Conservation (phyloP, 2,329 filamentous ascomycete species). For the Nemania sp. region DNA sequence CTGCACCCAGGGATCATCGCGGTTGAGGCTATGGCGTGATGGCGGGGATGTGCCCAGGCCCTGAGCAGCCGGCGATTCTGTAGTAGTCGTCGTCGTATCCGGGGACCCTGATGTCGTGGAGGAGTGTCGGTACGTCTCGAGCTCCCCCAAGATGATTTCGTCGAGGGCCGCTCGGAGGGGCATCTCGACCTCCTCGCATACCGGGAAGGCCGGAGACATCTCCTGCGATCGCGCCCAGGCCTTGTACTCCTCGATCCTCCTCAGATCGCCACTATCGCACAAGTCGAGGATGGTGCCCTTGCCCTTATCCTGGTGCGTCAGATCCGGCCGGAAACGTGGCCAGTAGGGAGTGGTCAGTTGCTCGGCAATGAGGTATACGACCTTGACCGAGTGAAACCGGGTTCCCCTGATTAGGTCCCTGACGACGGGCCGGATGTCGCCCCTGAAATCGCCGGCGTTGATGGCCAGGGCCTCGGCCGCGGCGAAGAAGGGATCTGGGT, state of each 20-base stretch:
- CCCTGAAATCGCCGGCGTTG: conserved; percentile 34
- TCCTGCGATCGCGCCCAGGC: conserved; percentile 38
- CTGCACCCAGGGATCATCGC: conserved; percentile 35
- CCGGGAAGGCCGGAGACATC: conserved; percentile 37
- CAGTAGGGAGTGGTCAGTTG: conserved; percentile 38
- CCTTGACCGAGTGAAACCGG: conserved; percentile 32
- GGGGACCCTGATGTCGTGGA: conserved; percentile 12
- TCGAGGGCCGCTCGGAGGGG: conserved; percentile 31
- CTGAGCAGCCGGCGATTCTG: neutral
- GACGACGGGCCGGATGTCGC: conserved; percentile 32
- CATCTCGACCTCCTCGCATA: conserved; percentile 35
- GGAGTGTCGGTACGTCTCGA: conserved; percentile 26
- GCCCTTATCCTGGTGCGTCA: conserved; percentile 35
- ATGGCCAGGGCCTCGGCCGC: conserved; percentile 34
- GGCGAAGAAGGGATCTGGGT: conserved; percentile 39
- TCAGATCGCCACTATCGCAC: conserved; percentile 31
- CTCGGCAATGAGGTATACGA: conserved; percentile 37
- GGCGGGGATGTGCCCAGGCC: conserved; percentile 3
- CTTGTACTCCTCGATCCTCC: conserved; percentile 34
- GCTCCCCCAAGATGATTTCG: conserved; percentile 32
- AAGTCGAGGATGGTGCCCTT: conserved; percentile 40
- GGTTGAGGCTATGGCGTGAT: conserved; percentile 7
- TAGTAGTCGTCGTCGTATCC: neutral
- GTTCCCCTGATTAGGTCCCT: conserved; percentile 32
- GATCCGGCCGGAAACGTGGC: conserved; percentile 36